Evolutionary conservation across 306 rosid species (phyloP).

Genomic region (Senna tora): DNA sequence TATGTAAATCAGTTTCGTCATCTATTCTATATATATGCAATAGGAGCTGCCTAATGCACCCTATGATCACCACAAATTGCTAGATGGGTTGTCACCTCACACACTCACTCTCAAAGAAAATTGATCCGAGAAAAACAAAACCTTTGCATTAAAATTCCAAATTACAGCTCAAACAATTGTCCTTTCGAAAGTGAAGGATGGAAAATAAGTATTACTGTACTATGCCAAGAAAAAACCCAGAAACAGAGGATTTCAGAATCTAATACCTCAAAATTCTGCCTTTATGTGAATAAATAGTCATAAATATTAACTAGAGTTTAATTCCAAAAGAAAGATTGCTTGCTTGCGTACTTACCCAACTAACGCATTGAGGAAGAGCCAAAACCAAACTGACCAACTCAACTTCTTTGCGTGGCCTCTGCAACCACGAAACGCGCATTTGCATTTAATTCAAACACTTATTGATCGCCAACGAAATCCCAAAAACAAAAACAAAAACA

Average conservation of each 20-base stretch:
- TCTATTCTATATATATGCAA: neutral
- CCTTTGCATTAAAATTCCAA: neutral
- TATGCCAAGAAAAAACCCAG: no score
- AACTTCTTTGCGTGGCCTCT: conserved; percentile 48
- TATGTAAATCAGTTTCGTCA: neutral
- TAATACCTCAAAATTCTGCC: neutral
- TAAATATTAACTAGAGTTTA: neutral
- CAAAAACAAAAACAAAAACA: neutral
- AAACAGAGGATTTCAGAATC: neutral
- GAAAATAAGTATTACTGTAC: neutral
- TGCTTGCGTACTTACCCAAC: conserved; percentile 62
- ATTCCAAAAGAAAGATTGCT: neutral
- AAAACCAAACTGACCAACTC: conserved; percentile 51
- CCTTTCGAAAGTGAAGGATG: neutral
- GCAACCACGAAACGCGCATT: conserved; percentile 35
- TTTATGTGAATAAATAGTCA: neutral
- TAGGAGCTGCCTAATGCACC: neutral
- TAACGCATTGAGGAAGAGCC: conserved; percentile 69
- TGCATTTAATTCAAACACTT: no score
- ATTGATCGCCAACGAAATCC: no score
- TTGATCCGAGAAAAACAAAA: neutral
- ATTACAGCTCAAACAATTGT: neutral
- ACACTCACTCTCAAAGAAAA: neutral
- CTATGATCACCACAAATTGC: no score
- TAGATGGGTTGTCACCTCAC: neutral